Evolutionary conservation across 306 rosid genomes (phyloP).

Genomic region (Sicyos baderoa): DNA sequence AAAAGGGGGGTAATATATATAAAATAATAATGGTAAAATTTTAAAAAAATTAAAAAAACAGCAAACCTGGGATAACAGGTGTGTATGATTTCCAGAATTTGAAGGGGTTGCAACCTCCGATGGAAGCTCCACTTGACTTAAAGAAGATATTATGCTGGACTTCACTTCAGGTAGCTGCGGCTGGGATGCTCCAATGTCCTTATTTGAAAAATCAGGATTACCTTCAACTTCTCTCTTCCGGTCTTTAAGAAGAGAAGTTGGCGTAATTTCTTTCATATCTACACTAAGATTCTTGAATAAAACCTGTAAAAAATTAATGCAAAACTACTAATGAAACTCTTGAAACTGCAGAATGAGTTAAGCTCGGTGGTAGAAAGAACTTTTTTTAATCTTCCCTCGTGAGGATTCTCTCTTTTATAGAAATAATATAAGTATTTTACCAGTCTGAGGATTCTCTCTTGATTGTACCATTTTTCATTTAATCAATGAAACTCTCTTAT

Average conservation of each 20-base stretch:
- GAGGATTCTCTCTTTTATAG: too few species aligned
- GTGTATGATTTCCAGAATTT: constrained; percentile 65
- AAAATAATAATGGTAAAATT: too few species aligned
- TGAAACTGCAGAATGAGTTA: neutral
- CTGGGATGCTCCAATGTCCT: constrained; percentile 81
- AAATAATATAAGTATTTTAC: too few species aligned
- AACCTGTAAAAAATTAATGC: constrained; percentile 46
- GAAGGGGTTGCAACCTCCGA: constrained; percentile 63
- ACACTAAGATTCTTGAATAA: constrained; percentile 76
- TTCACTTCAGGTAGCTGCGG: constrained; percentile 68
- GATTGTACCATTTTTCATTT: neutral
- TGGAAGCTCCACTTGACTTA: constrained; percentile 76
- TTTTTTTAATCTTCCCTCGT: neutral
- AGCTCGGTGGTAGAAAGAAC: neutral
- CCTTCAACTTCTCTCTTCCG: constrained; percentile 92
- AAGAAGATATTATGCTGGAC: constrained; percentile 56
- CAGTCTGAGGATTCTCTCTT: neutral
- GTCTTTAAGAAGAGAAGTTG: constrained; percentile 86
- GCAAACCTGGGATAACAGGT: constrained; percentile 74
- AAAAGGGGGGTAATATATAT: too few species aligned
- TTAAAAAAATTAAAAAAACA: too few species aligned
- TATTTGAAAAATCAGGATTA: constrained; percentile 97
- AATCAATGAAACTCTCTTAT: neutral
- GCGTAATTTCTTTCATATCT: constrained; percentile 91
- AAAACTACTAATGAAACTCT: too few species aligned